Conservation (phyloP, 208 protist species). For the Trypanosoma caninum region DNA sequence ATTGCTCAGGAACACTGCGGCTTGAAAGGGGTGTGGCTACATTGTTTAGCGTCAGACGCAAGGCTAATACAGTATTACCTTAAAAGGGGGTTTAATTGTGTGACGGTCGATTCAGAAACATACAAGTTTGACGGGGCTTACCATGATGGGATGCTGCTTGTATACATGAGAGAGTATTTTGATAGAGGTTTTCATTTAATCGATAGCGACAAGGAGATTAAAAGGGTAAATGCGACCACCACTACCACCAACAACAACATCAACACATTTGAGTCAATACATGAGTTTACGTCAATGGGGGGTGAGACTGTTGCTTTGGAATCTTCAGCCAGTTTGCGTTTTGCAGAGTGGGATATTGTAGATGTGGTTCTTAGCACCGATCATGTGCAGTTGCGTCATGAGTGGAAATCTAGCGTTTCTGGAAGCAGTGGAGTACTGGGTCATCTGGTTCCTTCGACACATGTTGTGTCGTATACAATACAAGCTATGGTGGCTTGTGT, state of each 20-base stretch:
- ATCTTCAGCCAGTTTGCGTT: background rate
- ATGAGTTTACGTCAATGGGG: background rate
- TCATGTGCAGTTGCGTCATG: constrained; percentile 2
- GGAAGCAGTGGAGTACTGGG: background rate
- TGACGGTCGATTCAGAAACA: constrained; percentile 31
- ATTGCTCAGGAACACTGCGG: constrained; percentile 24
- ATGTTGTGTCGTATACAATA: no score
- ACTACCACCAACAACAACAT: no score
- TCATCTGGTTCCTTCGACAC: no score
- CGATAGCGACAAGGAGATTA: no score
- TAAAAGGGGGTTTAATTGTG: constrained; percentile 43
- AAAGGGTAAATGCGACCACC: no score
- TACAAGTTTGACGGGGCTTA: constrained; percentile 41
- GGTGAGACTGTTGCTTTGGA: background rate
- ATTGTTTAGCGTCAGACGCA: constrained; percentile 54
- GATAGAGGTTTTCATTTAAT: background rate
- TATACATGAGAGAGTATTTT: background rate
- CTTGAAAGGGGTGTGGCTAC: constrained; percentile 67
- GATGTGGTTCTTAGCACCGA: constrained; percentile 26
- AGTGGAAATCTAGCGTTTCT: constrained; percentile 7
- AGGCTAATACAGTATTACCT: constrained; percentile 49
- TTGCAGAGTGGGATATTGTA: constrained; percentile 24
- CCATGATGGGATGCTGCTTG: constrained; percentile 22
- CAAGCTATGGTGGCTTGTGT: no score
- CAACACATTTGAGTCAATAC: no score